Base-by-base conservation (phyloP, 306 rosid genomes). In the Fragaria iinumae region DNA sequence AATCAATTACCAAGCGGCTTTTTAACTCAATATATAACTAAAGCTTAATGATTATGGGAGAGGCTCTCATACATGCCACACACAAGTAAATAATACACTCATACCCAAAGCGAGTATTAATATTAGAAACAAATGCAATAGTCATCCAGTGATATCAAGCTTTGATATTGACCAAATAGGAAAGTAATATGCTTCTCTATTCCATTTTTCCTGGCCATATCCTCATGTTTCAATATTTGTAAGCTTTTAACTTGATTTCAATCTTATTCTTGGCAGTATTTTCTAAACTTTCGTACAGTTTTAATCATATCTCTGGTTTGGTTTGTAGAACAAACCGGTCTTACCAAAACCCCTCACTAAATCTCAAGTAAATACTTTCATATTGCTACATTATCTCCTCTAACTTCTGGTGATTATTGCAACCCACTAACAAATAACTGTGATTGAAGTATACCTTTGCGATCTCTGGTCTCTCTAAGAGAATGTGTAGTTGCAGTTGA, bases 361-460 rank as follows among this genome's bases (percentile, higher is more conserved):
- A 25, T 60, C 25, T 59, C 32, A 71, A n/a, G 36, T 21, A 65
- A 64, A 60, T 64, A 8, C 34, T 7, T 36, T 63, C 1, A 9
- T 18, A 11, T 5, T 44, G 23, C 68, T n/a, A 55, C 53, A 34
- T 34, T 2, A 25, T 71, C 39, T 32, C 12, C 59, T 67, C 39
- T 4, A 23, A 39, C 44, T 43, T 44, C 57, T 34, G 52, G 65
- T n/a, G 29, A 43, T 69, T 49, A 27, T n/a, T 57, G 25, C n/a
- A 66, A 67, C 23, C 49, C 38, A 75, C 39, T 27, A 18, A n/a
- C 50, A 57, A 49, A 20, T 23, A 73, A 47, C 3, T 45, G 64
- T 63, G 59, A 49, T 27, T 13, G 69, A 76, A 72, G 63, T 64
- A 34, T 71, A 84, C 85, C 86, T 76, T 76, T 74, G 55, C 64